Conservation (phyloP, 1,139 yeast species). For the Torulaspora pretoriensis region DNA sequence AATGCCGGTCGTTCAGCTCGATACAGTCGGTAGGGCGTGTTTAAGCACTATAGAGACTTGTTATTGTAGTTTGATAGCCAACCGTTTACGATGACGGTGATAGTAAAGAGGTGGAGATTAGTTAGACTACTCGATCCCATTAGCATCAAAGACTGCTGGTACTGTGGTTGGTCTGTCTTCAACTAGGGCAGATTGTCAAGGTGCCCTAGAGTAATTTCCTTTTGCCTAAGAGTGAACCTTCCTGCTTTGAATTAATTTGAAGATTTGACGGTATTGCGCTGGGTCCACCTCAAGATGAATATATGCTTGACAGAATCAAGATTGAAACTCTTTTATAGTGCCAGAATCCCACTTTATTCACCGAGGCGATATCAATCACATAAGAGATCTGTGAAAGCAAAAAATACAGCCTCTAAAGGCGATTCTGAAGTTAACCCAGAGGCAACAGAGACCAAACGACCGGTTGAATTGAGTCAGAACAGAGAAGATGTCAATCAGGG, state of each 20-base stretch:
- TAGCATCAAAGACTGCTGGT: neutral
- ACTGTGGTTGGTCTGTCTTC: neutral
- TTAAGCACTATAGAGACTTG: neutral
- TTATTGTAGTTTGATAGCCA: neutral
- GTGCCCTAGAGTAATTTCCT: too few species aligned
- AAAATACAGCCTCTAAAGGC: neutral
- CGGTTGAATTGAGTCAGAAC: neutral
- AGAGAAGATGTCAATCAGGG: neutral
- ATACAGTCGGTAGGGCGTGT: neutral
- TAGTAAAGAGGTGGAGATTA: neutral
- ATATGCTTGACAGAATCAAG: neutral
- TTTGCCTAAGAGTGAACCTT: too few species aligned
- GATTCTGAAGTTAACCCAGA: neutral
- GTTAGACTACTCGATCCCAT: neutral
- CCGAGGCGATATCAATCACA: slow-evolving; percentile 11
- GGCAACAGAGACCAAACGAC: neutral
- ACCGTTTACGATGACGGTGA: neutral
- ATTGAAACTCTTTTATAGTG: neutral
- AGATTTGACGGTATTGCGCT: neutral
- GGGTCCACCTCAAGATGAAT: neutral
- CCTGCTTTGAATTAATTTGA: too few species aligned
- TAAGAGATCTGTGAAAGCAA: slow-evolving; percentile 1
- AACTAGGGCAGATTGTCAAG: neutral
- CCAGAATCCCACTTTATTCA: neutral
- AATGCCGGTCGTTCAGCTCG: neutral